phyloP scores from a whole-genome alignment of 2,329 filamentous ascomycete species.

The Phyllosticta capitalensis region DNA sequence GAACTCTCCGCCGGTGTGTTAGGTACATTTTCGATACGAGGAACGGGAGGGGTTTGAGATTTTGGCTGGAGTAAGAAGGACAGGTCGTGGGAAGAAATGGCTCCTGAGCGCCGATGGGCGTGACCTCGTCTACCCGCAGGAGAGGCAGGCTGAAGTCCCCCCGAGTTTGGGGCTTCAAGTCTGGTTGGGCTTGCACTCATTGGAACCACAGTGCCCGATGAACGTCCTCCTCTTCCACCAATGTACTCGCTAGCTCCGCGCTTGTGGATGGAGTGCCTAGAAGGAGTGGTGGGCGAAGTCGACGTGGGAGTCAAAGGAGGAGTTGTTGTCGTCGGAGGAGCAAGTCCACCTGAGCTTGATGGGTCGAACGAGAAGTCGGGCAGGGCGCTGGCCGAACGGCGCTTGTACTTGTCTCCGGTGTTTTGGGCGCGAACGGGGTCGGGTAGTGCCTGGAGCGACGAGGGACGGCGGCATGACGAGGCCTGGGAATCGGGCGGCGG shows the following conservation, averaged over 20 bases:
- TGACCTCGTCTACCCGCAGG: conserved; percentile 56
- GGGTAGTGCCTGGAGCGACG: conserved; percentile 28
- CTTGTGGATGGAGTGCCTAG: conserved; percentile 53
- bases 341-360: conserved; percentile 17
- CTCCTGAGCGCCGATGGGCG: conserved; percentile 68
- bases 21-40: conserved; percentile 7
- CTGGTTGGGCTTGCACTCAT: conserved; percentile 64
- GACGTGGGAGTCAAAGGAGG: conserved; percentile 30
- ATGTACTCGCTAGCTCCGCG: conserved; percentile 82
- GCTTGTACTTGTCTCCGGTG: conserved; percentile 26
- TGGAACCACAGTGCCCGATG: conserved; percentile 41
- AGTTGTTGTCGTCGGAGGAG: conserved; percentile 19
- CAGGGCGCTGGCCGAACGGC: conserved; percentile 34
- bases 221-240: conserved; percentile 51
- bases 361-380: conserved; percentile 43
- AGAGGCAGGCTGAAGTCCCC: conserved; percentile 35
- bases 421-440: conserved; percentile 21
- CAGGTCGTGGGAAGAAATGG: conserved; percentile 77
- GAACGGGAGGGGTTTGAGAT: conserved; percentile 48
- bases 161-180: conserved; percentile 46
- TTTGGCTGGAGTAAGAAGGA: conserved; percentile 59
- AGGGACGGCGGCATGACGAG: conserved; percentile 25
- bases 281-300: conserved; percentile 35
- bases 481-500: conserved; percentile 22
- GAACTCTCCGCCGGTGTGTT: conserved; percentile 4